phyloP scores from a whole-genome alignment of 257 asterid species.

The Solanum dulcamara region DNA sequence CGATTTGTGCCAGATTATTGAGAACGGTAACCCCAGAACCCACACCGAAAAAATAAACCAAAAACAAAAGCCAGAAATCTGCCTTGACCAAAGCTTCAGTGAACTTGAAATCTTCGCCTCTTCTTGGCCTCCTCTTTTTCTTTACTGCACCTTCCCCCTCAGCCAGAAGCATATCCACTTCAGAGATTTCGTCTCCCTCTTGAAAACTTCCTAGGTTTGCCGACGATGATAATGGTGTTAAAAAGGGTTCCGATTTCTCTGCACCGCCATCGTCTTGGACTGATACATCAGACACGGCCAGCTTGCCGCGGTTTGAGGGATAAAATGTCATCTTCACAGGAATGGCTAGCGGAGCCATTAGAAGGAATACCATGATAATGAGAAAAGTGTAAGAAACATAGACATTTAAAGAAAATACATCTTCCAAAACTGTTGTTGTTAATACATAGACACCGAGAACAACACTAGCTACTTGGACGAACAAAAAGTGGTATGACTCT shows the following conservation, averaged over 20 bases:
- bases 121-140: slow-evolving; percentile 49
- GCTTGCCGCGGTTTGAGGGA: slow-evolving; percentile 24
- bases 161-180: slow-evolving; percentile 50
- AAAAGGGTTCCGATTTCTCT: slow-evolving; percentile 26
- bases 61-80: slow-evolving; percentile 68
- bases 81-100: slow-evolving; percentile 54
- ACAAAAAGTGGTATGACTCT: slow-evolving; percentile 42
- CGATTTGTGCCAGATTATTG: slow-evolving; percentile 69
- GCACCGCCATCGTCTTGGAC: slow-evolving; percentile 1
- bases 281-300: not conserved
- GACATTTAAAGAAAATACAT: slow-evolving; percentile 17
- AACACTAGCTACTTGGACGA: slow-evolving; percentile 48
- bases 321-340: slow-evolving; percentile 60
- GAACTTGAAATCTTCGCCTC: slow-evolving; percentile 60
- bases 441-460: slow-evolving; percentile 53
- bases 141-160: slow-evolving; percentile 51
- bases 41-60: slow-evolving; percentile 59
- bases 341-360: slow-evolving; percentile 61
- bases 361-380: slow-evolving; percentile 38
- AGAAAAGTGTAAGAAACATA: slow-evolving; percentile 25
- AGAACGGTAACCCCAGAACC: slow-evolving; percentile 71
- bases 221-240: slow-evolving; percentile 26
- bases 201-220: slow-evolving; percentile 17
- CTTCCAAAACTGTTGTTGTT: slow-evolving; percentile 33
- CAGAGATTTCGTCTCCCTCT: slow-evolving; percentile 26